Evolutionary conservation across 352 stramenopile genomes (phyloP).

Genomic region (Globisporangium apiculatum): DNA sequence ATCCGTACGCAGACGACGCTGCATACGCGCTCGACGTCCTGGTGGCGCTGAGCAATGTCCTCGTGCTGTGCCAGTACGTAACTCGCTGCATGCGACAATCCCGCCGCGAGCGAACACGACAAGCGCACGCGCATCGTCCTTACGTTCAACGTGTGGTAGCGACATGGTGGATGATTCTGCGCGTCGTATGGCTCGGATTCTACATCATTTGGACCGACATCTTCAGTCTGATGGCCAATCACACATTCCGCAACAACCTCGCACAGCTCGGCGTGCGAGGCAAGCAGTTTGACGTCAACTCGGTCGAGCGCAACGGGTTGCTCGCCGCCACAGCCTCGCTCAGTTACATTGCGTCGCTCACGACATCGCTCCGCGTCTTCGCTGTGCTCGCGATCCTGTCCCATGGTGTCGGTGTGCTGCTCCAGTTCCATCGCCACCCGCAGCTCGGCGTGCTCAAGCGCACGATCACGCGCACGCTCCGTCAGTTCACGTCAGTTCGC

Average conservation of each 20-base stretch:
- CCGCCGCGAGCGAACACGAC: no score
- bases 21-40: conserved; percentile 24
- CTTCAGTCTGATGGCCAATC: conserved; percentile 28
- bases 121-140: no score
- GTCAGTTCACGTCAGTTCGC: conserved; percentile 35
- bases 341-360: conserved; percentile 19
- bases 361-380: conserved; percentile 23
- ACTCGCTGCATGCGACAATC: no score
- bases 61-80: no score
- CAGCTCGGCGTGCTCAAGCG: conserved; percentile 46
- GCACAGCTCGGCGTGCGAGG: conserved; percentile 25
- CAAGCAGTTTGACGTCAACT: conserved; percentile 25
- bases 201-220: conserved; percentile 30
- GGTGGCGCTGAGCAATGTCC: conserved; percentile 24
- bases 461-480: conserved; percentile 39
- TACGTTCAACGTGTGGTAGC: no score
- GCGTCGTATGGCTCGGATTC: no score
- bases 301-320: conserved; percentile 21
- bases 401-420: conserved; percentile 37
- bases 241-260: conserved; percentile 36
- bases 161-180: no score
- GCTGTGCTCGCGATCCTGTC: conserved; percentile 25
- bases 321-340: conserved; percentile 19
- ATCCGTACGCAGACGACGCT: conserved; percentile 23
- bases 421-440: conserved; percentile 47